A percentile compares a stretch with the other conserved stretches of the same genome.
These are phyloP conservation scores for Debaryomycetaceae sp. DNA, from an alignment of 1,139 yeast genomes.

Conservation along the genomic window DNA sequence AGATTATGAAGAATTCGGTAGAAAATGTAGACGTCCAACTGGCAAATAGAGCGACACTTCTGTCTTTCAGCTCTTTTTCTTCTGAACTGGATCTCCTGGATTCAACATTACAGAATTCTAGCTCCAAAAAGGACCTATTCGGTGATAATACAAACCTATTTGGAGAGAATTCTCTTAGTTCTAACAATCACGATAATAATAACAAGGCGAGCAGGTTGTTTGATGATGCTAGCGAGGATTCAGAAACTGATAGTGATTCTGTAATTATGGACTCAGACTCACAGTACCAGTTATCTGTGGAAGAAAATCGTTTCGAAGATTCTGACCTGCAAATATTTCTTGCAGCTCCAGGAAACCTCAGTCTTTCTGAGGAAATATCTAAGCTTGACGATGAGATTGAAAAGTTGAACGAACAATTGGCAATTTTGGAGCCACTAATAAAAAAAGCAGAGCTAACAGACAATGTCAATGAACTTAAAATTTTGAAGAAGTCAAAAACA, in stretches of 20 bases:
- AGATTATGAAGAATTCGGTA: slow-evolving; percentile 44
- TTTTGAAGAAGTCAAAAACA: slow-evolving; percentile 61
- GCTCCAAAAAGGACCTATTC: slow-evolving; percentile 25
- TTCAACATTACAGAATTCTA: slow-evolving; percentile 5
- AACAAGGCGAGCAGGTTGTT: slow-evolving; percentile 28
- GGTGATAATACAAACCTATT: slow-evolving; percentile 30
- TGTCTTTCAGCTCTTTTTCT: neutral
- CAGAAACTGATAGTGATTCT: slow-evolving; percentile 33
- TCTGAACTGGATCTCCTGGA: neutral
- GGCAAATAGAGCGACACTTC: neutral
- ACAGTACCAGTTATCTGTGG: slow-evolving; percentile 9
- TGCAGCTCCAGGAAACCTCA: slow-evolving; percentile 70
- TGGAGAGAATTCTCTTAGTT: slow-evolving; percentile 15
- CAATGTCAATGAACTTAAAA: slow-evolving; percentile 63
- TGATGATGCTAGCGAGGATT: slow-evolving; percentile 34
- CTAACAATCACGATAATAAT: slow-evolving; percentile 2
- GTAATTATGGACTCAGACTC: slow-evolving; percentile 19
- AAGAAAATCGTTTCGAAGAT: slow-evolving; percentile 8
- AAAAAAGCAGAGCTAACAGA: slow-evolving; percentile 81
- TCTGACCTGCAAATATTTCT: slow-evolving; percentile 29
- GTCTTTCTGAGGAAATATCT: slow-evolving; percentile 64
- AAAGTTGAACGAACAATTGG: slow-evolving; percentile 57
- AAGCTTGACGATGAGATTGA: slow-evolving; percentile 57
- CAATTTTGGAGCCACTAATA: slow-evolving; percentile 62
- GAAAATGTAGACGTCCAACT: neutral